Base-by-base conservation (phyloP, 1,284 basidiomycete species). In the Pseudozyma tsukubaensis region DNA sequence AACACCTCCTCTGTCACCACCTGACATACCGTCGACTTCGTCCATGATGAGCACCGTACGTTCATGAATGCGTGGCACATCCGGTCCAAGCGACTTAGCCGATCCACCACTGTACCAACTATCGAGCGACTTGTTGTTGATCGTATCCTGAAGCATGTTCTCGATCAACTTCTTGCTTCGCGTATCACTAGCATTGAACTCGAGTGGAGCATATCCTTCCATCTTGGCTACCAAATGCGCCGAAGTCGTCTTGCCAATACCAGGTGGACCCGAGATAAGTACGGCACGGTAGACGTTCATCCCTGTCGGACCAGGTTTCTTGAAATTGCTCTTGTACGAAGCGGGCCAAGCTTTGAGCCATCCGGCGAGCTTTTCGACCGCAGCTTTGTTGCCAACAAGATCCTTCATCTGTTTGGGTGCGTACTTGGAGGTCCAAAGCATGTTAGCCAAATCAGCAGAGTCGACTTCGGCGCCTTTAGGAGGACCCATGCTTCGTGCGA, bases 1-100 rank as follows among this genome's bases (percentile, higher is more conserved):
- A 1, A 98, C 92, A 69, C 96, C 96, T 19, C 97, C 96, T 53
- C 96, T 89, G 85, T 99, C 97, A 29, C 96, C 96, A 2, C 93
- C 93, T 7, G 94, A 97, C 94, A 99, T 99, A 9, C 97, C 96
- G 79, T 99, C 96, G 0, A 99, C 96, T 85, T 99, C 97, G 83
- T 99, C 97, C 94, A 99, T 97, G 84, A 99, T 98, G 47, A 99
- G 86, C 73, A 94, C 94, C 0, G 92, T 90, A 79, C 89, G 90
- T 74, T 92, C 89, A 0, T 92, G 93, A 67, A 97, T 89, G 12
- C 90, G 72, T 36, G 47, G 68, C 12, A 64, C 45, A 51, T 40
- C 57, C 34, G 47, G 24, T 16, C n/a, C 6, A 14, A 29, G 32
- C 32, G 5, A 13, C 19, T 12, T 9, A 18, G n/a, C 24, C 4